These are phyloP conservation scores for Mycena olivaceomarginata DNA, from an alignment of 768 basidiomycete genomes.

Conservation along the genomic window DNA sequence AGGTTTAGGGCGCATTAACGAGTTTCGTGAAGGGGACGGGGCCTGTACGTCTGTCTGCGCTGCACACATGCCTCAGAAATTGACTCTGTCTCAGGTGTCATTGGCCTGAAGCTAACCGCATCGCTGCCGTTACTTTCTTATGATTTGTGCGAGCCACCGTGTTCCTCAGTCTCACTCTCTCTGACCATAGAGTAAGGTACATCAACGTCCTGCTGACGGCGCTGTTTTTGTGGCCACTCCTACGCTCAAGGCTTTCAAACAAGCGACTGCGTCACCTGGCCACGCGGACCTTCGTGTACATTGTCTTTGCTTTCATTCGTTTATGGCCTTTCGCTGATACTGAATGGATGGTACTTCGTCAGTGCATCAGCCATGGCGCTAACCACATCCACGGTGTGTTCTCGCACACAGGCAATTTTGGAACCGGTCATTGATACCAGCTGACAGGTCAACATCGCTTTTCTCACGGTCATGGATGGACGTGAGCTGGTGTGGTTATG, in stretches of 20 bases:
- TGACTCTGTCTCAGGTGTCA: conserved; percentile 49
- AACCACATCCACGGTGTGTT: too few species aligned
- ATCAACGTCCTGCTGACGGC: conserved; percentile 62
- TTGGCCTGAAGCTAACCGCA: conserved; percentile 65
- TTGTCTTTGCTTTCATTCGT: too few species aligned
- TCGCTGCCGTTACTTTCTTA: conserved; percentile 67
- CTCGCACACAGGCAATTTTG: too few species aligned
- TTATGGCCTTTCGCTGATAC: too few species aligned
- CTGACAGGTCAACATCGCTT: too few species aligned
- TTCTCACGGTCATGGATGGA: too few species aligned
- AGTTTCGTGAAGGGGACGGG: conserved; percentile 56
- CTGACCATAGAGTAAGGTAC: conserved; percentile 40
- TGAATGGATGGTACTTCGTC: too few species aligned
- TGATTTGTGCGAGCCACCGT: conserved; percentile 59
- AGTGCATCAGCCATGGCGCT: too few species aligned
- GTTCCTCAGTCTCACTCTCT: background rate
- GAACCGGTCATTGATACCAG: too few species aligned
- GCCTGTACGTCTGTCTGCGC: conserved; percentile 51
- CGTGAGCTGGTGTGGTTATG: too few species aligned
- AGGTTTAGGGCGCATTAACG: conserved; percentile 58
- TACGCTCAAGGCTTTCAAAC: conserved; percentile 56
- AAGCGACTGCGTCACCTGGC: conserved; percentile 60
- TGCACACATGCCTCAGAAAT: too few species aligned
- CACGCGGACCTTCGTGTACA: too few species aligned
- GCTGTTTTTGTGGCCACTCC: conserved; percentile 69